Base-by-base conservation (phyloP, 2,329 filamentous ascomycete genomes). In the Cercospora janseana region DNA sequence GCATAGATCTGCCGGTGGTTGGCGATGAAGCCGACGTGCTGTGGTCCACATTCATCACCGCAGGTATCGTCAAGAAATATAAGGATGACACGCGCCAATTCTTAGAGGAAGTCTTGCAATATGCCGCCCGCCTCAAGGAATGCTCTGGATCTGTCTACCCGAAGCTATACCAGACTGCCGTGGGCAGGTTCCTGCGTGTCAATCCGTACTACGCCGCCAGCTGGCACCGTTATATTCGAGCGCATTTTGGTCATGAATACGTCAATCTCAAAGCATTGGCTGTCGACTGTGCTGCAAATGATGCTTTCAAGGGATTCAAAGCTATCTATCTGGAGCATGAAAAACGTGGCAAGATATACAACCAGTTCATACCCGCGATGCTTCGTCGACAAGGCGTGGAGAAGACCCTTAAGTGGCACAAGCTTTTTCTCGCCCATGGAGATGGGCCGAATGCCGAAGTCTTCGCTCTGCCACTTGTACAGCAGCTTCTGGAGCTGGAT, bases 31-130 rank as follows among this genome's bases (percentile, higher is more conserved):
- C 74, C 13, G 63, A 70, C 6, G 63, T 62, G 9, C 53, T 80
- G 5, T 79, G 77, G 77, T 61, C 62, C 0, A 70, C 66, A 0
- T 72, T 79, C 40, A 55, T 78, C 37, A 65, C 67, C 43, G 57
- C 69, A 23, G 65, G 67, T n/a, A 56, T 69, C 13, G 10, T 12
- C 15, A 40, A 40, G 26, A 20, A 26, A 12, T 8, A 34, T n/a
- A 6, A 18, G 13, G 24, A 27, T 15, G 18, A 42, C 9, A 18
- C 31, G 13, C 28, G 15, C 13, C 44, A 23, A 12, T 18, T 47
- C 9, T 46, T 52, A n/a, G 20, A 15, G 4, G 35, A 47, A n/a
- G 32, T 52, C 10, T 18, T 52, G 29, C 27, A 48, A 16, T 52
- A 52, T 27, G 32, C 43, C 2, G 32, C 34, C 18, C 31, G 48